Evolutionary conservation across 2,329 filamentous ascomycete species (phyloP).

Genomic region (Monilinia vaccinii-corymbosi): DNA sequence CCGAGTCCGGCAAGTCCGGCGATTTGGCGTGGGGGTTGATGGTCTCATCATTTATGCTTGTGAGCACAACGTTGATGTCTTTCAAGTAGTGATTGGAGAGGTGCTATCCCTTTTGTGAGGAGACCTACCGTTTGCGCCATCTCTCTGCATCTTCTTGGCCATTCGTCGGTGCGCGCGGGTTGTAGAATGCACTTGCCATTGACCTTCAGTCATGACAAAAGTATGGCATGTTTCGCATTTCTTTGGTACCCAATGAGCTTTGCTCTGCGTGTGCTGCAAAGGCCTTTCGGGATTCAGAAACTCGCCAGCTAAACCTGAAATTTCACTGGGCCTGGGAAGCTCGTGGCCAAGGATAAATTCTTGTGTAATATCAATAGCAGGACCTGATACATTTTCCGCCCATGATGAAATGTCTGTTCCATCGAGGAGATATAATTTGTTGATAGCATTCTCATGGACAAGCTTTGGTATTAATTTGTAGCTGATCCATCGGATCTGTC

Average conservation of each 20-base stretch:
- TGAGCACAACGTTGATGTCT: background rate
- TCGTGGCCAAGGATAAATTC: slow-evolving; percentile 50
- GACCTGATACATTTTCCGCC: slow-evolving; percentile 51
- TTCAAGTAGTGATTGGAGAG: background rate
- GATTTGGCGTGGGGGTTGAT: background rate
- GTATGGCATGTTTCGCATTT: slow-evolving; percentile 68
- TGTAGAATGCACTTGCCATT: slow-evolving; percentile 39
- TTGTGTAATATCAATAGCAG: slow-evolving; percentile 52
- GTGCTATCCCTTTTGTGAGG: background rate
- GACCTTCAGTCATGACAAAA: slow-evolving; percentile 46
- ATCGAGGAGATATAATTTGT: slow-evolving; percentile 70
- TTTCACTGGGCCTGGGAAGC: slow-evolving; percentile 37
- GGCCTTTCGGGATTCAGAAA: slow-evolving; percentile 46
- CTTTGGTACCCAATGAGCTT: slow-evolving; percentile 40
- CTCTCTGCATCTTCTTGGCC: slow-evolving; percentile 19
- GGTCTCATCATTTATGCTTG: background rate
- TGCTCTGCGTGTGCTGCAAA: slow-evolving; percentile 32
- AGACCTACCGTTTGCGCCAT: background rate
- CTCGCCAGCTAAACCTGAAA: slow-evolving; percentile 49
- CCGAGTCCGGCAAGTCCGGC: background rate
- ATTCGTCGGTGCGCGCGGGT: slow-evolving; percentile 34
- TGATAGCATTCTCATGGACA: slow-evolving; percentile 40
- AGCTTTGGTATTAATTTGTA: slow-evolving; percentile 69
- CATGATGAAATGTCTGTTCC: slow-evolving; percentile 61
- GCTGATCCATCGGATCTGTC: slow-evolving; percentile 80